Conservation (phyloP, 495 filamentous ascomycete genomes). For the Talaromyces proteolyticus region DNA sequence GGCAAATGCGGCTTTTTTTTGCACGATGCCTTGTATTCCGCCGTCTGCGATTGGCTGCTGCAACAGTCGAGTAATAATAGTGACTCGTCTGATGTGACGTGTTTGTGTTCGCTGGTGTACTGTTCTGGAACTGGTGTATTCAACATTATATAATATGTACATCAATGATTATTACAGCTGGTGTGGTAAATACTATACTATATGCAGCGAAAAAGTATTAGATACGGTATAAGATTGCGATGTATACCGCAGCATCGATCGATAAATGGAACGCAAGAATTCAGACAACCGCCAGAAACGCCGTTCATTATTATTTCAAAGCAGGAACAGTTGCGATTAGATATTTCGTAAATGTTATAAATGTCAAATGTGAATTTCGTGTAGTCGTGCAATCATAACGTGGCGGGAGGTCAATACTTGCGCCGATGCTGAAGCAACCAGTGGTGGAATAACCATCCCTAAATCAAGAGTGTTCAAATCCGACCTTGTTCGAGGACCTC, state of each 20-base stretch:
- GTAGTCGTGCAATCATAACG: neutral
- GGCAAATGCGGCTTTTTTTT: neutral
- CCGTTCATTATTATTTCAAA: neutral
- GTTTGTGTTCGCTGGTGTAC: neutral
- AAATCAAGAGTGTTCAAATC: neutral
- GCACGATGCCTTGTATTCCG: neutral
- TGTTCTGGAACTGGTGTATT: neutral
- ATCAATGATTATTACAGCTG: neutral
- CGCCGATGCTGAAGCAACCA: too few relatives aligned
- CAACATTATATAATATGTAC: too few relatives aligned
- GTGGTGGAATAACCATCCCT: too few relatives aligned
- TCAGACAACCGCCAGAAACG: neutral
- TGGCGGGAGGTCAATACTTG: too few relatives aligned
- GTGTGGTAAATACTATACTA: neutral
- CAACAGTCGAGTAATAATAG: neutral
- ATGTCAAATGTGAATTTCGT: neutral
- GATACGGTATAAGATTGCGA: too few relatives aligned
- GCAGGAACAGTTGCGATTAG: neutral
- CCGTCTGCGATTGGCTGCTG: neutral
- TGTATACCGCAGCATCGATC: too few relatives aligned
- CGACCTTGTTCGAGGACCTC: conserved; percentile 20
- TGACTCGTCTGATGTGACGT: neutral
- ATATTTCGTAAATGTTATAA: neutral
- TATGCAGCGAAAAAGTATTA: neutral
- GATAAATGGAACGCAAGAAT: too few relatives aligned